Base-by-base conservation (phyloP, 495 filamentous ascomycete species). In the Penicillium lividum region DNA sequence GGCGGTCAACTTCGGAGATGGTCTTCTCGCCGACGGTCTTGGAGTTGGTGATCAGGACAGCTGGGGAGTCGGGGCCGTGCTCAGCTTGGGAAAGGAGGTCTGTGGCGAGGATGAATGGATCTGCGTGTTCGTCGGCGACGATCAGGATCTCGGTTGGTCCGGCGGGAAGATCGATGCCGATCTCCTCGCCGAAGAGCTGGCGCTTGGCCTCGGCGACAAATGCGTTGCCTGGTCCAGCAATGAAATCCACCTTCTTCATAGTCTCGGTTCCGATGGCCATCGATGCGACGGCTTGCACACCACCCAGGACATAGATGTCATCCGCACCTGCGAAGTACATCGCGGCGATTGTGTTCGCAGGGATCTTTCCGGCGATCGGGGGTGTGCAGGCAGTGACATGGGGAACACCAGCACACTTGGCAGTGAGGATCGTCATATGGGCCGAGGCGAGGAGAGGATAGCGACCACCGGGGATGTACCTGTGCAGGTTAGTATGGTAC, bases 201-300 rank as follows among this genome's bases (percentile, higher is more conserved):
- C 77, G 73, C 61, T 83, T 83, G 7, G 74, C 80, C 46, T 84
- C 80, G 4, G 80, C 81, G 7, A 84, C 80, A 57, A 80, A 83
- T 10, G 80, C 72, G 53, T 84, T 83, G 5, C 80, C 81, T 0
- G 80, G 81, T 0, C 81, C 81, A 5, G 80, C 80, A 31, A 83
- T 71, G 68, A 84, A 83, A 54, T 83, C 77, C 5, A 79, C 74
- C 47, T 79, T 79, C 42, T 59, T 67, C 42, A 83, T 77, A 0
- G 79, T 87, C 68, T 90, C 85, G 8, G 91, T 95, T 28, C 91
- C 91, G 64, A 94, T 89, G 15, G 91, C 90, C 81, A 94, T 86
- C 16, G 90, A 89, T 18, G 91, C 89, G 25, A 83, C 68, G 7
- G 81, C 80, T 57, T 84, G 81, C 0, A 82, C 80, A 0, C 81